A percentile compares a stretch with the other conserved stretches of the same genome.
These are phyloP conservation scores for Porpolomopsis calyptriformis DNA, from an alignment of 768 basidiomycete species.

Conservation along the genomic window DNA sequence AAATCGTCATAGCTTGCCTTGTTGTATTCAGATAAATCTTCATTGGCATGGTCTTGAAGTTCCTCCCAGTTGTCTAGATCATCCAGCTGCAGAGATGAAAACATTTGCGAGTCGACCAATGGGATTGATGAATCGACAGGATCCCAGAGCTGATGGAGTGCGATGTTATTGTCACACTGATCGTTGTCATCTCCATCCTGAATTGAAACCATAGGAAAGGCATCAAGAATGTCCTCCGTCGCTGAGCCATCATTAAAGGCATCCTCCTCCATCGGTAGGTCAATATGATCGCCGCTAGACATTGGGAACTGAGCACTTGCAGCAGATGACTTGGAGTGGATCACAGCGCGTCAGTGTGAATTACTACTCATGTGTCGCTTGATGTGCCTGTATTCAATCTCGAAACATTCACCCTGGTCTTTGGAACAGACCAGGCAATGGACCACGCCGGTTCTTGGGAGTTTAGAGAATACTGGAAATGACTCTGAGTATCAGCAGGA, in stretches of 20 bases:
- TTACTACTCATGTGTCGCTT: neutral
- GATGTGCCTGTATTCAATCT: neutral
- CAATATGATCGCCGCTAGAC: neutral
- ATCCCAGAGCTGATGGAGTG: conserved; percentile 1
- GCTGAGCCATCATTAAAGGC: neutral
- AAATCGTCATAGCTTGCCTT: neutral
- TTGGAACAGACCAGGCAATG: neutral
- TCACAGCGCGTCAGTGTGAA: neutral
- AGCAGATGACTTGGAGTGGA: neutral
- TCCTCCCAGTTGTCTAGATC: neutral
- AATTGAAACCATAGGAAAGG: neutral
- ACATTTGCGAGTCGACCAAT: neutral
- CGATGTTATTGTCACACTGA: neutral
- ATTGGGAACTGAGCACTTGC: neutral
- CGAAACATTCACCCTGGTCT: neutral
- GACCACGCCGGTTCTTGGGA: neutral
- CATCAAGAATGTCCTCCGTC: neutral
- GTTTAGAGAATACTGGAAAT: neutral
- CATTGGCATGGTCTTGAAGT: conserved; percentile 1
- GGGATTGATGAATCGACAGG: neutral
- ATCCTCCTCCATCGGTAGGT: neutral
- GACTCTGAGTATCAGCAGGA: neutral
- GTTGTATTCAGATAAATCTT: neutral
- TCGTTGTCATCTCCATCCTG: neutral
- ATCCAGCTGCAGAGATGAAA: neutral